Conservation (phyloP, 441 rosid genomes). For the Pelargonium australe region DNA sequence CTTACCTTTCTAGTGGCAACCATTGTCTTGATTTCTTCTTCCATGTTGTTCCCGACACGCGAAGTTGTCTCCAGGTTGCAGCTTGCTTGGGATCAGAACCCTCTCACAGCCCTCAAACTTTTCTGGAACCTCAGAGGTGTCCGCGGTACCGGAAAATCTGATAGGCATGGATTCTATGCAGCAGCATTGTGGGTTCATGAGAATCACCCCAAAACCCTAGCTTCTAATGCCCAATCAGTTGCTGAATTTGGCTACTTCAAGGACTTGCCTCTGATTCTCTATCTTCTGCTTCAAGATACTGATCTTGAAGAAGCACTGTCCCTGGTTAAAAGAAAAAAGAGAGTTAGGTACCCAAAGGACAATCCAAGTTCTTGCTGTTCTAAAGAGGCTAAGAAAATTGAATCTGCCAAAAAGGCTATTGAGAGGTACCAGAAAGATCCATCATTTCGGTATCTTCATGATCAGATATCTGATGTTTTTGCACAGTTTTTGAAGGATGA, state of each 20-base stretch:
- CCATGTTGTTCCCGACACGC: too few relatives aligned
- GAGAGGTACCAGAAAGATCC: constrained; percentile 34
- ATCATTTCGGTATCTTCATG: constrained; percentile 34
- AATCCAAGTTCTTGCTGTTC: background rate
- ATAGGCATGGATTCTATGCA: constrained; percentile 45
- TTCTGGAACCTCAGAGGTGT: constrained; percentile 49
- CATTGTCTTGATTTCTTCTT: too few relatives aligned
- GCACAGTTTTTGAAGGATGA: constrained; percentile 30
- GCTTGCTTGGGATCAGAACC: constrained; percentile 36
- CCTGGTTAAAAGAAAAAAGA: background rate
- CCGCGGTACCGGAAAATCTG: constrained; percentile 43
- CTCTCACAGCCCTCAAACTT: constrained; percentile 43
- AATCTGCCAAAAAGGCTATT: constrained; percentile 27
- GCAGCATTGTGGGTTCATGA: constrained; percentile 45
- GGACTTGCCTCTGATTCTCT: constrained; percentile 46
- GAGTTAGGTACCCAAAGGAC: background rate
- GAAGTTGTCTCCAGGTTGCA: too few relatives aligned
- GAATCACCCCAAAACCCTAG: constrained; percentile 45
- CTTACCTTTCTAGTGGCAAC: too few relatives aligned
- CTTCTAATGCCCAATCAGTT: constrained; percentile 33
- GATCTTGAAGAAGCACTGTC: constrained; percentile 24
- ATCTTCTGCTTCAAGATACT: constrained; percentile 32
- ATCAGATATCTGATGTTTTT: constrained; percentile 38
- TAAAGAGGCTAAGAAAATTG: background rate
- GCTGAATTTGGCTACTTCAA: constrained; percentile 39